These are phyloP conservation scores for Yarrowia porcina DNA, from an alignment of 805 yeast genomes.

Conservation along the genomic window DNA sequence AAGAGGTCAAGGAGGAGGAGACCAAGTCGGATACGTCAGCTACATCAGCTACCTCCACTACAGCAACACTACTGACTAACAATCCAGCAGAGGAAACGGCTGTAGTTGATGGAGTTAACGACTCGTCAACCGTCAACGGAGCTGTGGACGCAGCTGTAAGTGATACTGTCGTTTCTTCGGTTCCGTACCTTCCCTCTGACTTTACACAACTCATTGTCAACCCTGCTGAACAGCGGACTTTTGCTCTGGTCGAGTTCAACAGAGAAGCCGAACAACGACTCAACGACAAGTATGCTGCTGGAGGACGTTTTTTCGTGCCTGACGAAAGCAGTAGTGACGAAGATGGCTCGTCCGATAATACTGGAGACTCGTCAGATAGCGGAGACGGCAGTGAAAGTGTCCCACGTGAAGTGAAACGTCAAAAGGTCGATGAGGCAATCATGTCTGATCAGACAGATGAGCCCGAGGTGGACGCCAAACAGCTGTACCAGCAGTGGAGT, in stretches of 20 bases:
- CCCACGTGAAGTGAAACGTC: neutral
- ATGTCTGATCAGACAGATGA: neutral
- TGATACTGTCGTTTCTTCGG: neutral
- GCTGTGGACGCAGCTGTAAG: neutral
- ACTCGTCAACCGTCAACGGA: neutral
- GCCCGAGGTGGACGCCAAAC: neutral
- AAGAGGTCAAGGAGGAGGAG: neutral
- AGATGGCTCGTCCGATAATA: neutral
- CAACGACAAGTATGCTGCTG: constrained; percentile 81
- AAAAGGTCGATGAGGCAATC: neutral
- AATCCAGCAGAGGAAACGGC: neutral
- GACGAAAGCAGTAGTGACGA: constrained; percentile 29
- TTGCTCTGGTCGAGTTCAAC: constrained; percentile 53
- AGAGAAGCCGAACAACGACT: constrained; percentile 72
- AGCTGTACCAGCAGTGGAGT: neutral
- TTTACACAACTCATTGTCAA: neutral
- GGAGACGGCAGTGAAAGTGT: neutral
- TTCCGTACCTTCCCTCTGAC: neutral
- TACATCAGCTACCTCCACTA: neutral
- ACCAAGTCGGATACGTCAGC: neutral
- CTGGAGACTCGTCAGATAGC: neutral
- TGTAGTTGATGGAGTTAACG: neutral
- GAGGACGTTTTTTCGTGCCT: constrained; percentile 80
- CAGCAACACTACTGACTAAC: neutral
- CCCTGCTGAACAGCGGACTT: constrained; percentile 4